Percentiles rank a stretch among this genome's conserved stretches.
phyloP scores from a whole-genome alignment of 1,284 basidiomycete genomes.

The Ganoderma meredithae region DNA sequence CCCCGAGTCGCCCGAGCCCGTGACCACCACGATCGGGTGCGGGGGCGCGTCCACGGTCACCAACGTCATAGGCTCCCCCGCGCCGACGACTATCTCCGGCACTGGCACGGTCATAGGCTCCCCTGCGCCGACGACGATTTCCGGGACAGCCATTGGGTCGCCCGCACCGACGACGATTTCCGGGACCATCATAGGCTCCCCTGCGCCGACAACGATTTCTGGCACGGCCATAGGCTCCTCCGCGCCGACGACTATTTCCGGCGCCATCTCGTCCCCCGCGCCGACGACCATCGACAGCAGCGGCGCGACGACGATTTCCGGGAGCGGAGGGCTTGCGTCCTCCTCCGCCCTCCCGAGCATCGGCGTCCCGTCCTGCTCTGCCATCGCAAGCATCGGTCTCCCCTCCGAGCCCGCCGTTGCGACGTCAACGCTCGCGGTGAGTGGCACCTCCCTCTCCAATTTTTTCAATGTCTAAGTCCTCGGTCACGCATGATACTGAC shows the following conservation, averaged over 20 bases:
- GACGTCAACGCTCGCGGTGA: neutral
- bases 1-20: too few species aligned
- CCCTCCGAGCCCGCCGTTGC: neutral
- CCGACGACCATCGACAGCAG: too few species aligned
- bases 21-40: too few species aligned
- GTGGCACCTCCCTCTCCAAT: neutral
- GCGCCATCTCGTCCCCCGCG: neutral
- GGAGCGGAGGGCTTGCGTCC: neutral
- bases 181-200: too few species aligned
- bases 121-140: too few species aligned
- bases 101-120: neutral
- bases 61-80: too few species aligned
- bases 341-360: neutral
- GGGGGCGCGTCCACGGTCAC: too few species aligned
- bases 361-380: neutral
- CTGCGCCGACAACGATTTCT: too few species aligned
- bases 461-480: neutral
- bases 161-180: too few species aligned
- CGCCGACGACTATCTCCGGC: too few species aligned
- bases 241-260: neutral
- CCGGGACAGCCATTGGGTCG: too few species aligned
- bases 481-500: neutral
- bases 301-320: neutral
- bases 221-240: too few species aligned
- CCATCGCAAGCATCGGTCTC: neutral